Percentiles rank a stretch among this genome's conserved stretches.
These are phyloP conservation scores for Eucalyptus regnans DNA, from an alignment of 345 rosid species.

Conservation along the genomic window DNA sequence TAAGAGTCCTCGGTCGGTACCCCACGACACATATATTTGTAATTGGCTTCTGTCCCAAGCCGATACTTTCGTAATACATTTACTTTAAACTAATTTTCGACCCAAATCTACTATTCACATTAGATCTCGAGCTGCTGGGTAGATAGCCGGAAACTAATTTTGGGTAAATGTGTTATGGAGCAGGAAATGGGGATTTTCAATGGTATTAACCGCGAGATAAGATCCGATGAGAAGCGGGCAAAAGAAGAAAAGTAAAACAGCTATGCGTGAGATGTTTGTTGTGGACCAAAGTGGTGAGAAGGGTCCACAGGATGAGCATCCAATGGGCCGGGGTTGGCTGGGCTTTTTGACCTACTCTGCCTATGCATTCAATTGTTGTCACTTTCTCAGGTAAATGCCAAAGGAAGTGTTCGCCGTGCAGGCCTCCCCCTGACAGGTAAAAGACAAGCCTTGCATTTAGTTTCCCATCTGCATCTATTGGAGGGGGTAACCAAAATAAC, in stretches of 20 bases:
- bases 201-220: not conserved
- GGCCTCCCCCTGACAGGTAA: not conserved
- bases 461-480: not conserved
- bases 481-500: not conserved
- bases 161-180: not conserved
- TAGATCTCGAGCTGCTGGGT: not conserved
- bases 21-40: not conserved
- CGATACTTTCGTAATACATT: fast-evolving
- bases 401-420: not conserved
- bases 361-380: not conserved
- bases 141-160: not conserved
- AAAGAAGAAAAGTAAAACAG: not conserved
- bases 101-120: not conserved
- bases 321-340: not conserved
- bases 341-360: not conserved
- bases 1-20: not conserved
- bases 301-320: not conserved
- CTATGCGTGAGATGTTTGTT: not conserved
- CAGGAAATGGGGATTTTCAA: not conserved
- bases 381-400: not conserved
- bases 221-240: not conserved
- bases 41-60: not conserved
- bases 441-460: not conserved
- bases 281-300: not conserved
- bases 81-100: not conserved